phyloP scores from a whole-genome alignment of 305 asterid species.

The Petunia hybrid region DNA sequence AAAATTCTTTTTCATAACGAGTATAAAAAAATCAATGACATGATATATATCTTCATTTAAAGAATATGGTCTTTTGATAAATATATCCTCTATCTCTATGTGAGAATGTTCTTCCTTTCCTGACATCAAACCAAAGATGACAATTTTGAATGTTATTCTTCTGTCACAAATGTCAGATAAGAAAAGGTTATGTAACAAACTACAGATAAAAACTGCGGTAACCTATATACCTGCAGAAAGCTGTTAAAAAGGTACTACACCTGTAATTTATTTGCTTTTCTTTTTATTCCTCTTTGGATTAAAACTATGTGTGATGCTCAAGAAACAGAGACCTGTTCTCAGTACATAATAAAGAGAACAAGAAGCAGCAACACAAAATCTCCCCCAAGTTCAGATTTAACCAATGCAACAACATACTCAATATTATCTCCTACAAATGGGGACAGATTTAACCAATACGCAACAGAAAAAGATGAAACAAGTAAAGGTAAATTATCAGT shows the following conservation, averaged over 20 bases:
- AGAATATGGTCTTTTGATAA: not conserved
- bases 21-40: no score
- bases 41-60: no score
- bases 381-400: not conserved
- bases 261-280: not conserved
- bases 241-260: not conserved
- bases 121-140: not conserved
- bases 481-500: not conserved
- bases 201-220: not conserved
- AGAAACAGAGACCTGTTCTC: not conserved
- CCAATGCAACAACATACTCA: no score
- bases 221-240: not conserved
- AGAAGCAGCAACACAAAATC: not conserved
- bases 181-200: not conserved
- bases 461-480: not conserved
- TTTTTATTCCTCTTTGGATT: not conserved
- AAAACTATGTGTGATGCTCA: not conserved
- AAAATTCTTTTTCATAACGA: no score
- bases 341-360: not conserved
- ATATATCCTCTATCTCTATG: no score
- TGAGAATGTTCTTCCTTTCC: not conserved
- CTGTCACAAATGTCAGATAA: not conserved
- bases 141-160: not conserved
- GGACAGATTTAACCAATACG: no score
- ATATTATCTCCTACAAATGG: no score